A percentile compares a stretch with the other conserved stretches of the same genome.
Conservation (phyloP, 768 basidiomycete genomes). For the Dendrothele bispora region DNA sequence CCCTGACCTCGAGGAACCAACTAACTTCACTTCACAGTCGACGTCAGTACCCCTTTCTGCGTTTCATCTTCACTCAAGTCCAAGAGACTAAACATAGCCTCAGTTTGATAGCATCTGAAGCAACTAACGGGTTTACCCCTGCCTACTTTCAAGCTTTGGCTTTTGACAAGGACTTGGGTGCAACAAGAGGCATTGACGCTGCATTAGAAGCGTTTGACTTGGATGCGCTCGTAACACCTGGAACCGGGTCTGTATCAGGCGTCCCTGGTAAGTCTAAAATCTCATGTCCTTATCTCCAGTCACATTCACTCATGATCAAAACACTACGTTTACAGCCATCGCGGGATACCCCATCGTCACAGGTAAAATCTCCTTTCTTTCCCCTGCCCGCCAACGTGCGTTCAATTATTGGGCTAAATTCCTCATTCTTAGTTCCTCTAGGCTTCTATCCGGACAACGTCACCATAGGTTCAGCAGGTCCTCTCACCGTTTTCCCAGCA, state of each 20-base stretch:
- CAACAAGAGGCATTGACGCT: slow-evolving; percentile 54
- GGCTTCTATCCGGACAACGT: slow-evolving; percentile 56
- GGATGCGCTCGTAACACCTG: slow-evolving; percentile 53
- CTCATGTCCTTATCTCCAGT: background rate
- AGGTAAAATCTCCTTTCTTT: slow-evolving; percentile 31
- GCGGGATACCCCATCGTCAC: slow-evolving; percentile 69
- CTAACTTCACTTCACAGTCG: slow-evolving; percentile 37
- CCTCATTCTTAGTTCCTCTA: slow-evolving; percentile 49
- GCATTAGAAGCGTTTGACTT: slow-evolving; percentile 43
- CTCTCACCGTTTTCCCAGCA: slow-evolving; percentile 42
- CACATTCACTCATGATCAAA: background rate
- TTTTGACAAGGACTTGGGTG: slow-evolving; percentile 45
- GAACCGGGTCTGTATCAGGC: slow-evolving; percentile 31
- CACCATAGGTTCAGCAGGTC: slow-evolving; percentile 36
- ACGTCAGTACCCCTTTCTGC: no score
- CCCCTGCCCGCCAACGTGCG: background rate
- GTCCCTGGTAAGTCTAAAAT: slow-evolving; percentile 31
- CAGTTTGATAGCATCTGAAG: slow-evolving; percentile 38
- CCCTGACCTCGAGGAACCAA: slow-evolving; percentile 46
- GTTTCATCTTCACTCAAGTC: slow-evolving; percentile 29
- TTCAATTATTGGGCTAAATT: background rate
- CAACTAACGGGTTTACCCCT: slow-evolving; percentile 40
- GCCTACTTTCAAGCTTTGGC: slow-evolving; percentile 44
- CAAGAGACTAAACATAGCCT: slow-evolving; percentile 19
- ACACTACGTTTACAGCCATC: slow-evolving; percentile 52